Base-by-base conservation (phyloP, 2,329 filamentous ascomycete genomes). In the Colletotrichum navitas region DNA sequence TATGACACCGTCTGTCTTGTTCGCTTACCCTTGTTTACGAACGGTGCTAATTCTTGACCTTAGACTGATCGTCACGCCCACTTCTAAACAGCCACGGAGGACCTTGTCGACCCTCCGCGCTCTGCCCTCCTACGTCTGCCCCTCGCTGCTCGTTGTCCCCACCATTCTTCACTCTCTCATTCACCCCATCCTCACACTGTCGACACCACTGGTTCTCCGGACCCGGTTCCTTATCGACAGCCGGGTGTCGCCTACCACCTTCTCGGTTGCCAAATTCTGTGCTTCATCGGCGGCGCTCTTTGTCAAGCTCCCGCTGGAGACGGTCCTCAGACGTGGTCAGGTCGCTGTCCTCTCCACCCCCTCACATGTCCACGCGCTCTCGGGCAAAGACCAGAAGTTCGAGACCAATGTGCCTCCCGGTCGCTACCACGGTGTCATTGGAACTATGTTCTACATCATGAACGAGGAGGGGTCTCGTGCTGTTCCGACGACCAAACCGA, bases 221-320 rank as follows among this genome's bases (percentile, higher is more conserved):
- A 92, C 93, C n/a, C 92, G 93, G 72, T 89, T 98, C 75, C 88
- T 91, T 74, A 91, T 98, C 76, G 94, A 97, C 80, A 93, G 93
- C 32, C 88, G 96, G 67, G 84, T 92, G 39, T 94, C 94, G 7
- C 95, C 96, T 0, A 90, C 91, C 54, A 89, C 93, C 18, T 98
- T 97, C 85, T 94, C 92, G 26, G 79, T 97, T 56, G 90, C 91
- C 77, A 93, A 93, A 64, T 97, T 98, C 82, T 86, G 93, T 75
- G 90, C 93, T 18, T 94, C 93, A 2, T 91, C 91, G 0, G 86
- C 90, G 2, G 95, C 97, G 60, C 88, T 98, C 41, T 93, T 96
- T 76, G 82, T 97, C 75, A 95, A 95, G 78, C 89, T 98, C 16
- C 96, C 96, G 0, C 85, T 98, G 5, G 96, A 99, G 82, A 98